Evolutionary conservation across 2,329 filamentous ascomycete species (phyloP).

Genomic region (Didymella exigua): DNA sequence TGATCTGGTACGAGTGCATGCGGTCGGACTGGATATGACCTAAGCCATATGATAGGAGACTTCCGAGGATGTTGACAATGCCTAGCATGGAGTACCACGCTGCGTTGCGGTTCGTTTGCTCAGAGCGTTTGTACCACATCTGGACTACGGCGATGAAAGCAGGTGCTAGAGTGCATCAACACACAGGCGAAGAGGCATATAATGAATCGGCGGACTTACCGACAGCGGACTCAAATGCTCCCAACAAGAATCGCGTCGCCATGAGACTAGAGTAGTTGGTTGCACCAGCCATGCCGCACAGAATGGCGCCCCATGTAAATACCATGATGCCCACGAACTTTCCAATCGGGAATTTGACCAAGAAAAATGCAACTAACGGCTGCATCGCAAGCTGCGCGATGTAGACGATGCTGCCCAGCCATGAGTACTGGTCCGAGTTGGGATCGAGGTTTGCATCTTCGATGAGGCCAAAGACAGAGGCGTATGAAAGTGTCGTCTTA

Average conservation of each 20-base stretch:
- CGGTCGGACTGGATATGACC: slow-evolving; percentile 60
- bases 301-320: slow-evolving; percentile 60
- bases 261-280: slow-evolving; percentile 65
- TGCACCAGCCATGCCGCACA: slow-evolving; percentile 67
- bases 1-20: slow-evolving; percentile 47
- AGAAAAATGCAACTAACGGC: slow-evolving; percentile 58
- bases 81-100: slow-evolving; percentile 68
- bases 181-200: not conserved
- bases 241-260: slow-evolving; percentile 67
- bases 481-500: slow-evolving; percentile 66
- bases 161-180: slow-evolving; percentile 28
- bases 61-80: slow-evolving; percentile 61
- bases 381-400: slow-evolving; percentile 61
- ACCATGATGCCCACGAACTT: slow-evolving; percentile 63
- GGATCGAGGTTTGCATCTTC: slow-evolving; percentile 63
- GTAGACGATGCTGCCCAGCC: slow-evolving; percentile 60
- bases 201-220: slow-evolving; percentile 21
- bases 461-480: slow-evolving; percentile 67
- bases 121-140: slow-evolving; percentile 66
- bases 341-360: slow-evolving; percentile 66
- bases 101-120: slow-evolving; percentile 63
- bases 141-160: slow-evolving; percentile 41
- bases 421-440: slow-evolving; percentile 57
- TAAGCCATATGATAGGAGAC: slow-evolving; percentile 63
- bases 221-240: slow-evolving; percentile 69